Evolutionary conservation across 768 basidiomycete genomes (phyloP), one percentile per base, ranked within the genome.

Genomic region (Boletus sp.): DNA sequence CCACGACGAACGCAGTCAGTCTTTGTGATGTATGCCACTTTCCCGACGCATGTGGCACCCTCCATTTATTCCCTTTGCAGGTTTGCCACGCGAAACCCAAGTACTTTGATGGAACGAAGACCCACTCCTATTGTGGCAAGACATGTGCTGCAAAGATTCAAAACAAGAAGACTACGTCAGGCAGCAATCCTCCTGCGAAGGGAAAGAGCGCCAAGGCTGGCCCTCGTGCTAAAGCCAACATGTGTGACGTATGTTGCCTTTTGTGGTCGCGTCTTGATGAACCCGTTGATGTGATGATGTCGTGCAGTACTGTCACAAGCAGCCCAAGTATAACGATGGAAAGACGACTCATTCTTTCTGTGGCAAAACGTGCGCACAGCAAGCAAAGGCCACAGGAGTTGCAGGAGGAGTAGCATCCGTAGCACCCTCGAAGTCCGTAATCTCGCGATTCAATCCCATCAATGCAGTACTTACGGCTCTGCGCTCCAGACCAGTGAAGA

Each of bases 301-400:
- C 18, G 28, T 42, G 15, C 61, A 87, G 85, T 79, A 78, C 58
- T 87, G 85, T 69, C 80, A 80, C 56, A 76, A 76, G 57, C 78
- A 83, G 40, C 84, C 85, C 40, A 87, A 85, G 62, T 79, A 81
- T 60, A 75, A 74, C 18, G 85, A 87, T 62, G 82, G 83, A 15
- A 78, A 76, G 9, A 79, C 78, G 50, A 80, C 77, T 2, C 85
- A 87, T 69, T 78, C 83, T 14, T 88, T 78, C 66, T 87, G 86
- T 63, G 73, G 84, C 64, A 87, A 83, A 63, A 78, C 82, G 10
- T 87, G 86, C 62, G 84, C 84, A 4, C 77, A 77, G 62, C 79
- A 75, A 50, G 76, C 80, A 5, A 71, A 65, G 61, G 70, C 69
- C 42, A 52, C 63, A 40, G 70, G 68, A 52, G 67, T 60, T 12